phyloP scores from a whole-genome alignment of 495 filamentous ascomycete species.

The Friedmanniomyces simplex region DNA sequence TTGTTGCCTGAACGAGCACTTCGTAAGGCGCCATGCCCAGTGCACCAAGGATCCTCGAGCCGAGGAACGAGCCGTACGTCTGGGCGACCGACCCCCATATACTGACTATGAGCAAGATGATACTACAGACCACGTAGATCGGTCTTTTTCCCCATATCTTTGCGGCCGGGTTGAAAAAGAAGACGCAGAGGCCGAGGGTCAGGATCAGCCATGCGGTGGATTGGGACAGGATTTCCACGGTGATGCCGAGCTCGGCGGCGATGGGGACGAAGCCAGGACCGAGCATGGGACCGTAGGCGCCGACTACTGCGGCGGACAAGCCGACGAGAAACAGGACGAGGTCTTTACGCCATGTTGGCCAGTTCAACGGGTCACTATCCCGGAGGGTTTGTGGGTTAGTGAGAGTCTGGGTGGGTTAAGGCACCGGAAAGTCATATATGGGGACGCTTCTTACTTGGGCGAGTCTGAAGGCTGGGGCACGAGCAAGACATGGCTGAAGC shows the following conservation, averaged over 20 bases:
- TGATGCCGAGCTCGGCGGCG: slow-evolving; percentile 35
- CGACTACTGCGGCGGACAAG: slow-evolving; percentile 44
- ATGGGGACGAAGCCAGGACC: slow-evolving; percentile 34
- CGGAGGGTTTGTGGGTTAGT: no score
- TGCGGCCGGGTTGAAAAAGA: slow-evolving; percentile 53
- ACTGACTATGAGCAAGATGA: slow-evolving; percentile 48
- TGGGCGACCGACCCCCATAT: slow-evolving; percentile 52
- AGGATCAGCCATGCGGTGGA: slow-evolving; percentile 41
- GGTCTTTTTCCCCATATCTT: slow-evolving; percentile 56
- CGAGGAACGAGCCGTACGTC: slow-evolving; percentile 48
- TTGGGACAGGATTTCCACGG: slow-evolving; percentile 32
- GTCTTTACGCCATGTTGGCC: slow-evolving; percentile 20
- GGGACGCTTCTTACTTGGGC: slow-evolving; percentile 47
- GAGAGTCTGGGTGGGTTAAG: no score
- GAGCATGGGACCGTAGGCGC: slow-evolving; percentile 48
- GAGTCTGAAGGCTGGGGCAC: slow-evolving; percentile 73
- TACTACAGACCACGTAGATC: slow-evolving; percentile 47
- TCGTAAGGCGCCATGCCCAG: slow-evolving; percentile 51
- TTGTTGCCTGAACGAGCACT: slow-evolving; percentile 43
- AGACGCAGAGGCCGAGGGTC: slow-evolving; percentile 43
- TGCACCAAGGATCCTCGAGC: slow-evolving; percentile 39
- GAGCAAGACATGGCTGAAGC: slow-evolving; percentile 57
- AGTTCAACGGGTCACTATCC: not conserved
- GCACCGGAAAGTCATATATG: no score
- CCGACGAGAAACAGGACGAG: slow-evolving; percentile 41